phyloP scores from a whole-genome alignment of 2,329 filamentous ascomycete genomes.

The Chrysosporium queenslandicum region DNA sequence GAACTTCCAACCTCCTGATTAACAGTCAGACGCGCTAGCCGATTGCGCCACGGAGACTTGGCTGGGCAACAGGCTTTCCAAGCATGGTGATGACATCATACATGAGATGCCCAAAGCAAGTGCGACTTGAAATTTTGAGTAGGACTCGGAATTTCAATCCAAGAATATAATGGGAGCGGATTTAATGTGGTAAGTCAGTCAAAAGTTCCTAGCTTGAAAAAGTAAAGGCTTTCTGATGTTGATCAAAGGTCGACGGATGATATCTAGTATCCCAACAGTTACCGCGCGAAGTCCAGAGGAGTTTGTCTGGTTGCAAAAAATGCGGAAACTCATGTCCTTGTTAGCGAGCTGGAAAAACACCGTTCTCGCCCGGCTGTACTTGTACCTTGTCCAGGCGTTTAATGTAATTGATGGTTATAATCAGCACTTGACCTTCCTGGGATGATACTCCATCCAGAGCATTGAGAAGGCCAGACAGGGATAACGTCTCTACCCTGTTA shows the following conservation, averaged over 20 bases:
- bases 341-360: constrained; percentile 42
- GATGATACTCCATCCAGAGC: constrained; percentile 61
- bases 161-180: too few species aligned
- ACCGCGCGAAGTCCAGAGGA: too few species aligned
- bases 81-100: too few species aligned
- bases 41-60: constrained; percentile 11
- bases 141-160: too few species aligned
- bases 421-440: constrained; percentile 58
- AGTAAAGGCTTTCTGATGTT: too few species aligned
- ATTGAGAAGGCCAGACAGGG: constrained; percentile 58
- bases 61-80: too few species aligned
- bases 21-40: constrained; percentile 11
- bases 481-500: constrained; percentile 20
- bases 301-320: not conserved
- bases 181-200: too few species aligned
- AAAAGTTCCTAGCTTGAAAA: too few species aligned
- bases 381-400: constrained; percentile 56
- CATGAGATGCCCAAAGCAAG: too few species aligned
- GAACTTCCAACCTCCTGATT: constrained; percentile 31
- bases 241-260: too few species aligned
- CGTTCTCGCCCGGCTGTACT: constrained; percentile 48
- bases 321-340: constrained; percentile 30
- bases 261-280: too few species aligned
- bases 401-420: constrained; percentile 63
- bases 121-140: too few species aligned